Percentiles rank a stretch among this genome's conserved stretches.
These are phyloP conservation scores for Adansonia rubrostipa DNA, from an alignment of 441 rosid species.

Conservation along the genomic window DNA sequence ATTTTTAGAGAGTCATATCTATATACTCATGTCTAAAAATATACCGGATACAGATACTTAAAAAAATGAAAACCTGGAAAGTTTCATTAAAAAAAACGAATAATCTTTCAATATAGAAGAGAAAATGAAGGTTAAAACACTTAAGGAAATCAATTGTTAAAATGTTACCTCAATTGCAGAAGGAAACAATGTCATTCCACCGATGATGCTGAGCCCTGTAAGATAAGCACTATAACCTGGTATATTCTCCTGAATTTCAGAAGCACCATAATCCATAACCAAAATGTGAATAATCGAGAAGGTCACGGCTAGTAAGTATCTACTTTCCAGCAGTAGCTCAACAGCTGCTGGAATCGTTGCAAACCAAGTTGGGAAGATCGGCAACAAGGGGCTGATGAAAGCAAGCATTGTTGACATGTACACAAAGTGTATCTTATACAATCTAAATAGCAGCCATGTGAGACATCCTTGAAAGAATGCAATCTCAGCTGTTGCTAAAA, in stretches of 20 bases:
- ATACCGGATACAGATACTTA: too few species aligned
- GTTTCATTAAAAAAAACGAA: too few species aligned
- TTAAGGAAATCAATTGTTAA: background rate
- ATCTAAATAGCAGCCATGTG: slow-evolving; percentile 90
- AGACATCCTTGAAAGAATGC: slow-evolving; percentile 93
- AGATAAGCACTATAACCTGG: slow-evolving; percentile 83
- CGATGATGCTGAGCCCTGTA: slow-evolving; percentile 90
- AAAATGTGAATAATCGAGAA: slow-evolving; percentile 68
- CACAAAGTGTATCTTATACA: slow-evolving; percentile 76
- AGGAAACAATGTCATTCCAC: slow-evolving; percentile 94
- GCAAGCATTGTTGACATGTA: slow-evolving; percentile 86
- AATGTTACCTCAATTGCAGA: slow-evolving; percentile 84
- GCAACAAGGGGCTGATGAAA: slow-evolving; percentile 71
- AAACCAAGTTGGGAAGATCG: slow-evolving; percentile 86
- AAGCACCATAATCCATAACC: slow-evolving; percentile 78
- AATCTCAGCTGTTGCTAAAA: slow-evolving; percentile 89
- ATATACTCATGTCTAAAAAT: too few species aligned
- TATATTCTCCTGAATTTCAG: slow-evolving; percentile 87
- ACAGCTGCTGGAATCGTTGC: slow-evolving; percentile 83
- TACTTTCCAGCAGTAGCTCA: slow-evolving; percentile 71
- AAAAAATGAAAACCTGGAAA: too few species aligned
- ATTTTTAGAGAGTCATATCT: too few species aligned
- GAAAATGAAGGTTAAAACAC: slow-evolving; percentile 1
- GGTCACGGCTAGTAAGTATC: slow-evolving; percentile 65
- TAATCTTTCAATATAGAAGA: background rate